Evolutionary conservation across 192 early-diverging fungal genomes (phyloP).

Genomic region (Gonapodya prolifera): DNA sequence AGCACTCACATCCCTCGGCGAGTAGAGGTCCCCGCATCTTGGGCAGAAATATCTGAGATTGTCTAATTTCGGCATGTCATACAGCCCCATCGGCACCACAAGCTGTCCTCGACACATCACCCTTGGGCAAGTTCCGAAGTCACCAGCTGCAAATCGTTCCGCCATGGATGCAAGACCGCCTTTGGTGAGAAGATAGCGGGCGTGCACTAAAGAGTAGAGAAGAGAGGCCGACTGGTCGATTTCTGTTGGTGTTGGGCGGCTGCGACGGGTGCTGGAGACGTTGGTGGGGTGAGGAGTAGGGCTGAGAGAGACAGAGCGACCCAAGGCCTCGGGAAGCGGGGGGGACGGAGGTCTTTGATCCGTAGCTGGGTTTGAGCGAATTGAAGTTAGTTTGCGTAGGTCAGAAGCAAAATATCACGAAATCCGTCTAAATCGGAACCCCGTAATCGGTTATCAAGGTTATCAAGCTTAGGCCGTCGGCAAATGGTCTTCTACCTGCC

Average conservation of each 20-base stretch:
- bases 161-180: conserved; percentile 74
- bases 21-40: conserved; percentile 66
- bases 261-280: not conserved
- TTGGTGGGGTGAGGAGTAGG: not conserved
- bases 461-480: too few species aligned
- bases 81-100: conserved; percentile 58
- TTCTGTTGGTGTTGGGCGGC: not conserved
- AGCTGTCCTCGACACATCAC: conserved; percentile 45
- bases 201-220: conserved; percentile 90
- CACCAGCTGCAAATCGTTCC: conserved; percentile 56
- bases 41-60: conserved; percentile 67
- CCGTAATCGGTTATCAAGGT: too few species aligned
- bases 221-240: conserved; percentile 75
- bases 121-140: conserved; percentile 68
- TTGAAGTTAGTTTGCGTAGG: too few species aligned
- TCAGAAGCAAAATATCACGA: too few species aligned
- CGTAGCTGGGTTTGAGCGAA: too few species aligned
- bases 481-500: too few species aligned
- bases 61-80: conserved; percentile 51
- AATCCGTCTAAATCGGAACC: too few species aligned
- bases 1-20: conserved; percentile 54
- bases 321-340: not conserved
- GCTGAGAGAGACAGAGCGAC: not conserved
- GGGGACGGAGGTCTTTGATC: not conserved
- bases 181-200: conserved; percentile 80